Evolutionary conservation across 352 stramenopile genomes (phyloP), one percentile per base, ranked within the genome.

Genomic region (Pythium dissotocum): DNA sequence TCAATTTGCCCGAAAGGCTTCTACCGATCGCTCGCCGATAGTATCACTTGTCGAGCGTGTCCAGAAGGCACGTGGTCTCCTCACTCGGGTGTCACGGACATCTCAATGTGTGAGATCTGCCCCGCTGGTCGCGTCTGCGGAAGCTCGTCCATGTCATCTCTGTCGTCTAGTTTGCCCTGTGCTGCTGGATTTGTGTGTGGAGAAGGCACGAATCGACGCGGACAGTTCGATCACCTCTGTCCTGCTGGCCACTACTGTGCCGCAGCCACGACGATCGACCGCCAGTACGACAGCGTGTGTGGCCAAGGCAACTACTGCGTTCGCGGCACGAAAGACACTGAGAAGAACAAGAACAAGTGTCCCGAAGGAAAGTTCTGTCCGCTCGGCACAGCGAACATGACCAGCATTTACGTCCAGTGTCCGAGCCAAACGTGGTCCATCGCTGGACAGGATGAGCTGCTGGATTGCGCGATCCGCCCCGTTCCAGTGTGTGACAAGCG

Each of bases 101-200:
- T 99, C 59, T 98, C 91, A 9, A 78, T 95, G 18, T 99, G 97
- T 62, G 85, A 98, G 65, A 97, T 97, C 12, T 99, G 97, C 72
- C 93, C 95, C 0, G 76, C 88, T n/a, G 97, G 97, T 6, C 80
- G 94, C 12, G 92, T 99, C 1, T 99, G 97, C 54, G 89, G 94
- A n/a, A 87, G 83, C 53, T 83, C 85, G 28, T 79, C 77, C 5
- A 98, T 99, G 90, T 83, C 82, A 28, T 85, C 94, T 33, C 76
- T 98, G 26, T 72, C 73, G 0, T 77, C 84, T 28, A 97, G 90
- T 35, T 75, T 96, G 49, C 77, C 82, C 6, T 99, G 97, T 73
- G 88, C 93, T 2, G 91, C 94, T 35, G 97, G 97, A 0, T 94
- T 97, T 70, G 88, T 98, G 0, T 99, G 97, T 77, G 95, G 96